phyloP scores from a whole-genome alignment of 2,329 filamentous ascomycete genomes.

The Colletotrichum falcatum region DNA sequence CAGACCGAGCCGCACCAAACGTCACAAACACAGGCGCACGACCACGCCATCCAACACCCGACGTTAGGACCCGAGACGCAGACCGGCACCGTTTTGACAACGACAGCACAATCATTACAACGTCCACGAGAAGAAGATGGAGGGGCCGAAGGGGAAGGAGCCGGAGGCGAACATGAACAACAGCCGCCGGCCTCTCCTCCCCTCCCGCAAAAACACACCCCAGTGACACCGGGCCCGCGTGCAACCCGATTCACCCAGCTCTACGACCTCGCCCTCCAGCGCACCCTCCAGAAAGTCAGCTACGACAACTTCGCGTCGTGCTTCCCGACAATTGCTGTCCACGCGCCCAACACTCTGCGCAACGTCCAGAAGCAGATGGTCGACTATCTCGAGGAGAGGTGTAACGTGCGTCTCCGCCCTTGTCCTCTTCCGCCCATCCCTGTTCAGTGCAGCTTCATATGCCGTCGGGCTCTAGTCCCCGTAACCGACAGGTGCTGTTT shows the following conservation, averaged over 20 bases:
- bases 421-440: neutral
- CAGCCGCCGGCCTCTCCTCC: constrained; percentile 51
- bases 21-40: constrained; percentile 1
- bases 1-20: neutral
- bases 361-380: constrained; percentile 71
- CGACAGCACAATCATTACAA: neutral
- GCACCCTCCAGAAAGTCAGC: constrained; percentile 63
- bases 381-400: constrained; percentile 64
- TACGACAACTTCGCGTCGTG: constrained; percentile 70
- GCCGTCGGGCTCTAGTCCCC: neutral
- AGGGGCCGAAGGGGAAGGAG: neutral
- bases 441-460: neutral
- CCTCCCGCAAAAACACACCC: constrained; percentile 56
- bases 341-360: constrained; percentile 63
- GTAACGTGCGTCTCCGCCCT: constrained; percentile 54
- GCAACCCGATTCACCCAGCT: constrained; percentile 66
- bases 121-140: neutral
- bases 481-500: neutral
- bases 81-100: neutral
- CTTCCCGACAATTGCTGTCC: constrained; percentile 69
- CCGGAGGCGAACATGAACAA: neutral
- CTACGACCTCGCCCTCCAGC: constrained; percentile 63
- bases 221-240: constrained; percentile 66
- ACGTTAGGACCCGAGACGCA: neutral
- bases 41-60: constrained; percentile 4